Percentiles rank a stretch among this genome's conserved stretches.
phyloP scores from a whole-genome alignment of 2,329 filamentous ascomycete genomes.

The Aspergillus fischeri region DNA sequence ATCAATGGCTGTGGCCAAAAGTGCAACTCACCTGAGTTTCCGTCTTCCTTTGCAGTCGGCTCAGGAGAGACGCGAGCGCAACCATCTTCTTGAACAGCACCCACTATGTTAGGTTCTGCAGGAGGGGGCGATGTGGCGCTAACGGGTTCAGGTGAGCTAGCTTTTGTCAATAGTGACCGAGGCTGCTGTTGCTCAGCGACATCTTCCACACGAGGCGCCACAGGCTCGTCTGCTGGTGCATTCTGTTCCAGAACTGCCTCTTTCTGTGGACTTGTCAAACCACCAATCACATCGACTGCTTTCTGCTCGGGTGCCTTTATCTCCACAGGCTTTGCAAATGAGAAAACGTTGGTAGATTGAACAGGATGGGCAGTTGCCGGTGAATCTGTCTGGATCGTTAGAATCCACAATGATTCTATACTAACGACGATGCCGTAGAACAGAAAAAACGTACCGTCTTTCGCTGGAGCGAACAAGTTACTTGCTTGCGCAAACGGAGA shows the following conservation, averaged over 20 bases:
- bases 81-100: neutral
- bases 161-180: too few relatives aligned
- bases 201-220: neutral
- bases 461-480: constrained; percentile 4
- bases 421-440: neutral
- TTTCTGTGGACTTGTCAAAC: neutral
- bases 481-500: constrained; percentile 1
- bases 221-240: neutral
- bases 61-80: neutral
- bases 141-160: neutral
- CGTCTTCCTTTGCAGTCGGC: neutral
- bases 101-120: neutral
- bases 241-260: neutral
- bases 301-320: neutral
- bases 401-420: neutral
- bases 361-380: neutral
- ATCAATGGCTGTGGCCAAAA: neutral
- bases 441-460: constrained; percentile 10
- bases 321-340: neutral
- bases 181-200: neutral
- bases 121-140: neutral
- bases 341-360: neutral
- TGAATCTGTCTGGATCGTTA: constrained; percentile 1
- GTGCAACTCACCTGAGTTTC: neutral
- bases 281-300: neutral